Evolutionary conservation across 441 rosid genomes (phyloP).

Genomic region (Pelargonium fulgidum): DNA sequence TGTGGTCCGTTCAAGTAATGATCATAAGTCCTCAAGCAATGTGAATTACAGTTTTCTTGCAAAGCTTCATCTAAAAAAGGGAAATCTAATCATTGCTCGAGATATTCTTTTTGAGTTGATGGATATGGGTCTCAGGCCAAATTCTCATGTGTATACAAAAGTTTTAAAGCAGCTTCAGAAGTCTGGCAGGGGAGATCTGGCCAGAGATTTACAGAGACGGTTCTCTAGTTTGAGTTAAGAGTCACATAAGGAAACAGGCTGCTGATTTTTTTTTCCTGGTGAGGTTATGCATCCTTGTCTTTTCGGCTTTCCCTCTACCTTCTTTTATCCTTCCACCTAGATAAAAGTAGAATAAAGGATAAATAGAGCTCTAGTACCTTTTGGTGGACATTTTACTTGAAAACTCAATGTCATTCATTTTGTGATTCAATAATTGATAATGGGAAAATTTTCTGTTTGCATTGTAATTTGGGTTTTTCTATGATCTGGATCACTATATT

Average conservation of each 20-base stretch:
- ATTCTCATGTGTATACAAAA: conserved; percentile 24
- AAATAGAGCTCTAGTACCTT: no score
- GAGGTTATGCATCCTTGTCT: neutral
- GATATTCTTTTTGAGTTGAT: conserved; percentile 47
- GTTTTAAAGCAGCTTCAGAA: conserved; percentile 33
- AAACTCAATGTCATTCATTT: no score
- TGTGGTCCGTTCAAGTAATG: conserved; percentile 27
- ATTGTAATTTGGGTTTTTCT: no score
- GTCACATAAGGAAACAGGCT: neutral
- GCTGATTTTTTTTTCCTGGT: neutral
- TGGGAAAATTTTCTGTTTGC: no score
- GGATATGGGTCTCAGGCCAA: conserved; percentile 42
- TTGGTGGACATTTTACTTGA: no score
- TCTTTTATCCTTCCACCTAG: no score
- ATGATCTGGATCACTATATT: no score
- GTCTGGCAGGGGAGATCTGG: conserved; percentile 29
- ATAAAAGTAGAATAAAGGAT: no score
- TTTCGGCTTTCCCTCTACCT: no score
- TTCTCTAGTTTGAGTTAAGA: conserved; percentile 24
- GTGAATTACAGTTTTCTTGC: conserved; percentile 42
- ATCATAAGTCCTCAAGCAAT: conserved; percentile 25
- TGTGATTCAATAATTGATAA: no score
- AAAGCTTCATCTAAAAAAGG: conserved; percentile 34
- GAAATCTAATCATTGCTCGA: conserved; percentile 29
- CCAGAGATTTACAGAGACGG: conserved; percentile 26